Conservation (phyloP, 768 basidiomycete genomes). For the Favolaschia claudopus region DNA sequence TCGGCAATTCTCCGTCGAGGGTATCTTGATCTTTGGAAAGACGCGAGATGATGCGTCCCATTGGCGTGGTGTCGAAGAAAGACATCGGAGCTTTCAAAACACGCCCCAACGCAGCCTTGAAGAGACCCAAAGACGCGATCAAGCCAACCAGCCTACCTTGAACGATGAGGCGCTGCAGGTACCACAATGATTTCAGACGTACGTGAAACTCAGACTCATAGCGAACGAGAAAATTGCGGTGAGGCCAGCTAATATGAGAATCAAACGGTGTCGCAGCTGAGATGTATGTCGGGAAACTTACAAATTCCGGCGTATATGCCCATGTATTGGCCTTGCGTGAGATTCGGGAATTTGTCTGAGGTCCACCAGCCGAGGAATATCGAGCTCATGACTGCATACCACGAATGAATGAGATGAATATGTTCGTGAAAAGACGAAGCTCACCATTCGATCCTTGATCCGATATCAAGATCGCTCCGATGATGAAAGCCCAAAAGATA, state of each 20-base stretch:
- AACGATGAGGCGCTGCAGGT: neutral
- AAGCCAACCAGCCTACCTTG: conserved; percentile 45
- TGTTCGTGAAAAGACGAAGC: neutral
- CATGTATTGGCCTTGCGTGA: conserved; percentile 73
- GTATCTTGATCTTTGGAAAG: conserved; percentile 69
- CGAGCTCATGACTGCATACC: conserved; percentile 59
- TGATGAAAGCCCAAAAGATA: conserved; percentile 52
- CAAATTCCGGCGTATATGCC: conserved; percentile 54
- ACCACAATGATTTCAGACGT: conserved; percentile 26
- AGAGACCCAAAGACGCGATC: conserved; percentile 54
- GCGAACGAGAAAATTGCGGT: conserved; percentile 60
- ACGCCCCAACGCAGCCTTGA: conserved; percentile 58
- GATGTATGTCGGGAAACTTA: neutral
- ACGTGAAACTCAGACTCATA: conserved; percentile 59
- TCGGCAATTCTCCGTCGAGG: conserved; percentile 57
- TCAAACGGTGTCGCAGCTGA: neutral
- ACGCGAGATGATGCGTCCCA: conserved; percentile 64
- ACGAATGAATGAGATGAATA: neutral
- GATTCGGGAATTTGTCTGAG: conserved; percentile 54
- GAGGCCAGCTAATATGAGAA: conserved; percentile 43
- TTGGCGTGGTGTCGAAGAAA: conserved; percentile 78
- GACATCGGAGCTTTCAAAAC: conserved; percentile 67
- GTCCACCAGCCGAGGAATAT: conserved; percentile 81
- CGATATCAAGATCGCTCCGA: conserved; percentile 51
- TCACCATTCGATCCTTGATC: conserved; percentile 59